Percentiles rank a stretch among this genome's conserved stretches.
Conservation (phyloP, 1,284 basidiomycete species). For the Xerocomus cyaneibrunnescens region DNA sequence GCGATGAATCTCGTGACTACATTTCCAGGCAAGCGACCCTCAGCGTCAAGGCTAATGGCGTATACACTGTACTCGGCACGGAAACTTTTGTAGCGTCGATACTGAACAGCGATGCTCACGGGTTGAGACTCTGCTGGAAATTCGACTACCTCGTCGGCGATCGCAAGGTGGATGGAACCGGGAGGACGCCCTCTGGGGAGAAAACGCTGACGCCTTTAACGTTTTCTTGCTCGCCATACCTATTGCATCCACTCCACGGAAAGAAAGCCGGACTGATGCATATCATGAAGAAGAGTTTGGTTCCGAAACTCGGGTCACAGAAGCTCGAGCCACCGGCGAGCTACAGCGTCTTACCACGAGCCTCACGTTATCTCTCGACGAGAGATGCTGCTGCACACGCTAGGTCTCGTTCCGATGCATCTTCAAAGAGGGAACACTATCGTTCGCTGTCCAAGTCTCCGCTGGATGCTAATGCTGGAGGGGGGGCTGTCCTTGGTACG, state of each 20-base stretch:
- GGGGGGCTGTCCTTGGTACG: conserved; percentile 1
- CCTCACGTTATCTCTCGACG: conserved; percentile 4
- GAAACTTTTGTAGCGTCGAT: conserved; percentile 43
- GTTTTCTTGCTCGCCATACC: conserved; percentile 69
- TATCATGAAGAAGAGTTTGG: conserved; percentile 65
- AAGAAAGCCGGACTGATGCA: conserved; percentile 67
- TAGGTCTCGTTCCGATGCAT: conserved; percentile 32
- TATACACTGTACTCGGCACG: conserved; percentile 67
- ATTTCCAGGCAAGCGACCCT: conserved; percentile 70
- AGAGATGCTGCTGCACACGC: conserved; percentile 13
- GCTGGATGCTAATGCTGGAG: background rate
- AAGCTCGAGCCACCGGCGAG: conserved; percentile 48
- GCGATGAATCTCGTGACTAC: conserved; percentile 67
- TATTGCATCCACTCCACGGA: conserved; percentile 63
- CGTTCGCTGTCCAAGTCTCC: conserved; percentile 7
- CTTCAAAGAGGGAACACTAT: conserved; percentile 7
- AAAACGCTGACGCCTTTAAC: conserved; percentile 67
- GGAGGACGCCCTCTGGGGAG: conserved; percentile 57
- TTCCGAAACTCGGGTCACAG: conserved; percentile 56
- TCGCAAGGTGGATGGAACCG: conserved; percentile 45
- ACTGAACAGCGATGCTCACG: conserved; percentile 15
- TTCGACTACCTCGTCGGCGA: conserved; percentile 76
- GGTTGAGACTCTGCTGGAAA: conserved; percentile 58
- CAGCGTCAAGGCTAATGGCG: conserved; percentile 62
- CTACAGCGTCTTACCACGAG: conserved; percentile 1